Evolutionary conservation across 352 stramenopile genomes (phyloP), one percentile per base, ranked within the genome.

Genomic region (Globisporangium canariense): DNA sequence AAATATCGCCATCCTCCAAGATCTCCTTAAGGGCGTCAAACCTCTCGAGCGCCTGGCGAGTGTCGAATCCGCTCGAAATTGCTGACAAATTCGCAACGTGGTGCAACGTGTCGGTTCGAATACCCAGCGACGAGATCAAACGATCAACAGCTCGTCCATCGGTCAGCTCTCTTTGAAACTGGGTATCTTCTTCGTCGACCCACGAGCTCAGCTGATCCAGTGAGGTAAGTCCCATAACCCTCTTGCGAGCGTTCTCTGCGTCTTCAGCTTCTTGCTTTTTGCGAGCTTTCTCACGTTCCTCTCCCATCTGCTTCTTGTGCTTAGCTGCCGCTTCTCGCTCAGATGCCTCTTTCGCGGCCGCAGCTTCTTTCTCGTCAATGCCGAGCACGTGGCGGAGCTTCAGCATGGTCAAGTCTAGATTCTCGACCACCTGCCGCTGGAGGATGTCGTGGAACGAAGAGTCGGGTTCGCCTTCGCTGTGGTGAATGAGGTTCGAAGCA

Each of bases 341-440:
- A 18, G 32, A 32, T 18, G 28, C 40, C 2, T 50, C 57, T 20
- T 28, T 43, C 0, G 64, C 67, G 56, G 87, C 80, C 3, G 57
- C 64, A 3, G 72, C 66, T 61, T 86, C 80, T 62, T 89, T 89
- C 16, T 60, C 55, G 28, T 84, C 73, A 30, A 89, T 76, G 2
- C 50, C 63, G 1, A 89, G 71, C 22, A 84, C 71, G 43, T 89
- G 80, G 18, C 73, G 77, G n/a, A 89, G 69, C 60, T 78, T 78
- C 11, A 89, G 50, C 6, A 89, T 89, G n/a, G 80, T 83, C 2
- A 88, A 63, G n/a, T 88, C 73, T 4, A 89, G 70, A 18, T 88
- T 84, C 54, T 86, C 70, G 11, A 87, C 47, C 8, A 89, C 75
- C 14, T 86, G 62, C 3, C 58, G 64, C 60, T 86, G 64, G 0